A percentile compares a stretch with the other conserved stretches of the same genome.
Conservation (phyloP, 2,329 filamentous ascomycete genomes). For the Fusarium nurragi region DNA sequence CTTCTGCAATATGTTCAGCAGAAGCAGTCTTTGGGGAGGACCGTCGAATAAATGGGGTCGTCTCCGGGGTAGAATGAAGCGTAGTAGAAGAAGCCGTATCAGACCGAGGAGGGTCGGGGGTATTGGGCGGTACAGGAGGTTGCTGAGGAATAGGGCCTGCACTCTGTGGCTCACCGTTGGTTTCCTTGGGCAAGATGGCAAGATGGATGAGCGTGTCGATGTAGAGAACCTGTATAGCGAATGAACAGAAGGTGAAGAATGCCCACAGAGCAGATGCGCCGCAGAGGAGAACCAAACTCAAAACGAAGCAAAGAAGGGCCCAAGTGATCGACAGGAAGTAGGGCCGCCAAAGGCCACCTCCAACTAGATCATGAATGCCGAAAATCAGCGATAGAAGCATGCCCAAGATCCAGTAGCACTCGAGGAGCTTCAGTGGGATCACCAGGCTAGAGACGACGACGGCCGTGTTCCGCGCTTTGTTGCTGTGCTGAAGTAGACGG, state of each 20-base stretch:
- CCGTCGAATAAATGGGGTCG: too few relatives aligned
- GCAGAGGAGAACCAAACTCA: not conserved
- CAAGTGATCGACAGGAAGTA: too few relatives aligned
- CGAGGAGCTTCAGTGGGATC: not conserved
- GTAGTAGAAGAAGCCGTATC: too few relatives aligned
- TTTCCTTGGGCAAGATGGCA: not conserved
- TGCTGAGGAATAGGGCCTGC: not conserved
- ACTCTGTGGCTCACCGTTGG: not conserved
- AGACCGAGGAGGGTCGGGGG: too few relatives aligned
- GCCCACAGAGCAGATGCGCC: not conserved
- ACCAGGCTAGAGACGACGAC: not conserved
- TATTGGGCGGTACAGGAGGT: not conserved
- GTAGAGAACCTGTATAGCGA: not conserved
- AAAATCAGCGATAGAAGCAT: too few relatives aligned
- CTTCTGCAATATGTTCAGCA: too few relatives aligned
- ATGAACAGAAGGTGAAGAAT: not conserved
- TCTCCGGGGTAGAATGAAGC: too few relatives aligned
- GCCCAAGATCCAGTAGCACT: not conserved
- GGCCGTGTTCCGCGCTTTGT: not conserved
- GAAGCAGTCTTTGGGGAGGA: too few relatives aligned
- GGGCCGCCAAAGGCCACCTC: too few relatives aligned
- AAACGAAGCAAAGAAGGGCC: too few relatives aligned
- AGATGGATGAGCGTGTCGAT: not conserved
- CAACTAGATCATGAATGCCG: too few relatives aligned
- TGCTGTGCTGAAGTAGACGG: not conserved